Conservation (phyloP, 2,329 filamentous ascomycete species). For the Fusarium ambrosium region DNA sequence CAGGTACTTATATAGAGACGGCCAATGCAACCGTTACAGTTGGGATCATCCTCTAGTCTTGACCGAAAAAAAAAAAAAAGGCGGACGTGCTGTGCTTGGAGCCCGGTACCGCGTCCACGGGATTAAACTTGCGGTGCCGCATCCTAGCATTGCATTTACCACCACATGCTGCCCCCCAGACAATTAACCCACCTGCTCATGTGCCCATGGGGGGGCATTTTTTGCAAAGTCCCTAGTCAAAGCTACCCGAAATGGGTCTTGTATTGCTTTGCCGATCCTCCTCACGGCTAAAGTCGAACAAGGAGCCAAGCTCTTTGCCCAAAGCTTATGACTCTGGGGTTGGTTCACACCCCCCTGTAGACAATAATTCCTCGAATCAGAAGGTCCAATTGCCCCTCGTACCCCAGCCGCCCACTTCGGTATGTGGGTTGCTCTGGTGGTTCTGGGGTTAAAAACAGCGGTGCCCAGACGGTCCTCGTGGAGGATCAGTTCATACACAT, state of each 20-base stretch:
- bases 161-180: neutral
- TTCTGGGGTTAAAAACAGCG: conserved; percentile 18
- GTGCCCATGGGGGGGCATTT: neutral
- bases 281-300: conserved; percentile 23
- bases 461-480: neutral
- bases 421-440: conserved; percentile 9
- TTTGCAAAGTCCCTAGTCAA: neutral
- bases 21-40: conserved; percentile 2
- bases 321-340: conserved; percentile 21
- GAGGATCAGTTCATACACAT: conserved; percentile 9
- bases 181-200: conserved; percentile 5
- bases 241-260: neutral
- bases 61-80: neutral
- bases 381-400: neutral
- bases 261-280: neutral
- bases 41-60: neutral
- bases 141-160: neutral
- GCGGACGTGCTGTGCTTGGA: neutral
- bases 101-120: conserved; percentile 4
- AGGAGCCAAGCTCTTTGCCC: conserved; percentile 16
- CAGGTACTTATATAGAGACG: conserved; percentile 8
- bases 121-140: conserved; percentile 1
- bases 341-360: neutral
- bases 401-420: conserved; percentile 1
- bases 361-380: conserved; percentile 22